These are phyloP conservation scores for Myriangium duriaei DNA, from an alignment of 2,329 filamentous ascomycete species.

Conservation along the genomic window DNA sequence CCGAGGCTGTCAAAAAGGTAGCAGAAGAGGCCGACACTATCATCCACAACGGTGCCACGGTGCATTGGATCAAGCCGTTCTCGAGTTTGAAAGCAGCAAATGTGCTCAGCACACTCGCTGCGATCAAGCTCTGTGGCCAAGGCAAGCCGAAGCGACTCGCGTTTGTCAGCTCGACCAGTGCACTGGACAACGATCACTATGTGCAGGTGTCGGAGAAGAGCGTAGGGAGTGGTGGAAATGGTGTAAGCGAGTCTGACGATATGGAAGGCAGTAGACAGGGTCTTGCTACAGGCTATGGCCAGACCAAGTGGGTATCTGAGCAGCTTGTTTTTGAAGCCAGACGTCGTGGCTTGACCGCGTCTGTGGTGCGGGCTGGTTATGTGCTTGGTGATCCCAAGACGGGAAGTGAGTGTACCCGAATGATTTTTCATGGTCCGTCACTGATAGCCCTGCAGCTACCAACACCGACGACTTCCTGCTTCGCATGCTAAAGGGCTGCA, in stretches of 20 bases:
- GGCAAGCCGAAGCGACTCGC: slow-evolving; percentile 68
- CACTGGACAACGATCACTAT: slow-evolving; percentile 73
- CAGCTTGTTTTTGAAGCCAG: slow-evolving; percentile 68
- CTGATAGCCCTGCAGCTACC: slow-evolving; percentile 33
- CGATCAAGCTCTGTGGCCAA: slow-evolving; percentile 59
- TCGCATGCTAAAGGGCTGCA: slow-evolving; percentile 73
- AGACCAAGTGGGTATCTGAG: slow-evolving; percentile 74
- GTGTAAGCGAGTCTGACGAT: slow-evolving; percentile 64
- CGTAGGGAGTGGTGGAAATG: slow-evolving; percentile 46
- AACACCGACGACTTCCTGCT: slow-evolving; percentile 87
- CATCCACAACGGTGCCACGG: slow-evolving; percentile 66
- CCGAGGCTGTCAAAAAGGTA: slow-evolving; percentile 52
- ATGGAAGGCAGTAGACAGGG: slow-evolving; percentile 63
- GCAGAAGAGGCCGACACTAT: slow-evolving; percentile 54
- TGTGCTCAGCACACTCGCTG: slow-evolving; percentile 68
- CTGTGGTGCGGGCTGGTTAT: slow-evolving; percentile 74
- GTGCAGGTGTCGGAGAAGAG: slow-evolving; percentile 56
- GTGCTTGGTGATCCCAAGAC: slow-evolving; percentile 60
- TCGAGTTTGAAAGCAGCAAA: slow-evolving; percentile 59
- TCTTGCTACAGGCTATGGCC: slow-evolving; percentile 78
- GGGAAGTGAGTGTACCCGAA: slow-evolving; percentile 38
- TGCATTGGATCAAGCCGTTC: slow-evolving; percentile 74
- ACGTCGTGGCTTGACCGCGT: slow-evolving; percentile 58
- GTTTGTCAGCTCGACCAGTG: slow-evolving; percentile 73
- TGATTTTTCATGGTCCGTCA: too few species aligned